phyloP scores from a whole-genome alignment of 352 stramenopile genomes.

The Pythium biforme region DNA sequence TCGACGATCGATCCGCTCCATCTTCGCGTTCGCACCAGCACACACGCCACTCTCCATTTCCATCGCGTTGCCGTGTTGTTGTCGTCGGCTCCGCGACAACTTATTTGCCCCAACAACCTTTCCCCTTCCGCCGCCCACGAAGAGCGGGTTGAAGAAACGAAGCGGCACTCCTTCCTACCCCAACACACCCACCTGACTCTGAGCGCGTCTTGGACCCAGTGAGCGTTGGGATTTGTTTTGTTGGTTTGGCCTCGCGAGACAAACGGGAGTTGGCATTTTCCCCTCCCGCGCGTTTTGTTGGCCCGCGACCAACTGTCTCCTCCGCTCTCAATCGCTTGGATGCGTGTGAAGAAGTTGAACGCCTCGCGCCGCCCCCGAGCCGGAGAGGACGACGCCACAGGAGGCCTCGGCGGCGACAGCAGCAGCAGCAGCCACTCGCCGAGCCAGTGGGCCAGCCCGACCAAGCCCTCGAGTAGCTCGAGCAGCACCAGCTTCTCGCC shows the following conservation, averaged over 20 bases:
- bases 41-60: neutral
- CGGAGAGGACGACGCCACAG: constrained; percentile 53
- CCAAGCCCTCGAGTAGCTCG: constrained; percentile 2
- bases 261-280: neutral
- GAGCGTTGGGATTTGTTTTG: neutral
- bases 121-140: no score
- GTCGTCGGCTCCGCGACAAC: neutral
- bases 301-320: neutral
- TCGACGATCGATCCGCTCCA: neutral
- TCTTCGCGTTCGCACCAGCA: neutral
- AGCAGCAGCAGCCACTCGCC: constrained; percentile 10
- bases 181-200: no score
- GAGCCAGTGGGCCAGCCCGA: constrained; percentile 19
- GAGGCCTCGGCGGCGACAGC: constrained; percentile 28
- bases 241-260: neutral
- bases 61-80: neutral
- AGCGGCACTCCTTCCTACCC: neutral
- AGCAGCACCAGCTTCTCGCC: neutral
- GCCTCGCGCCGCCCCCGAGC: constrained; percentile 58
- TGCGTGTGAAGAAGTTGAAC: constrained; percentile 82
- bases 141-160: neutral
- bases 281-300: neutral
- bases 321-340: constrained; percentile 31
- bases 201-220: no score
- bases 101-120: neutral